phyloP scores from a whole-genome alignment of 2,329 filamentous ascomycete genomes.

The Teratosphaeria destructans region DNA sequence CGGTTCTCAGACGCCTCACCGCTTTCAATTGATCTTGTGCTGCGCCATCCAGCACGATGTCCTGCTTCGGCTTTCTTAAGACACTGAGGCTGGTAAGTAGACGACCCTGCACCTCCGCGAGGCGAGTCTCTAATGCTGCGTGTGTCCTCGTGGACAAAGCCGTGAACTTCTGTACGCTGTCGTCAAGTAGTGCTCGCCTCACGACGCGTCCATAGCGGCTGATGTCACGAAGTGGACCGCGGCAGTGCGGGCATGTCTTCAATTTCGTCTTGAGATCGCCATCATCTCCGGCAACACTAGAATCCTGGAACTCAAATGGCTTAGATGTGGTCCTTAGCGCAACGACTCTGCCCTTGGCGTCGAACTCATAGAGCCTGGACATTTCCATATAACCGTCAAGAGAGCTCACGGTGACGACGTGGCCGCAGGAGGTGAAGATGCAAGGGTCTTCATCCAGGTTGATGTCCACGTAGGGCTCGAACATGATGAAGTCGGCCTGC shows the following conservation, averaged over 20 bases:
- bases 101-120: constrained; percentile 17
- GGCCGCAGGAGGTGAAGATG: constrained; percentile 53
- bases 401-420: constrained; percentile 49
- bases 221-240: constrained; percentile 47
- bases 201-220: constrained; percentile 53
- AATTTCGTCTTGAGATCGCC: constrained; percentile 22
- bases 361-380: constrained; percentile 37
- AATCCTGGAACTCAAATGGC: background rate
- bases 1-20: background rate
- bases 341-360: constrained; percentile 17
- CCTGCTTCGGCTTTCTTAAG: background rate
- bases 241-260: constrained; percentile 49
- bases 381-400: constrained; percentile 53
- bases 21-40: background rate
- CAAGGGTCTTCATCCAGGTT: constrained; percentile 51
- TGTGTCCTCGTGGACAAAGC: constrained; percentile 32
- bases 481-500: constrained; percentile 48
- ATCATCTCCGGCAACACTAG: background rate
- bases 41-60: background rate
- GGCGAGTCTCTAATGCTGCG: constrained; percentile 28
- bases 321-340: constrained; percentile 22
- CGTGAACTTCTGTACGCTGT: constrained; percentile 56
- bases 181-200: constrained; percentile 49
- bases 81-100: constrained; percentile 3
- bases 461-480: constrained; percentile 46